A percentile compares a stretch with the other conserved stretches of the same genome.
Evolutionary conservation across 768 basidiomycete species (phyloP).

Genomic region (Mycena metata): DNA sequence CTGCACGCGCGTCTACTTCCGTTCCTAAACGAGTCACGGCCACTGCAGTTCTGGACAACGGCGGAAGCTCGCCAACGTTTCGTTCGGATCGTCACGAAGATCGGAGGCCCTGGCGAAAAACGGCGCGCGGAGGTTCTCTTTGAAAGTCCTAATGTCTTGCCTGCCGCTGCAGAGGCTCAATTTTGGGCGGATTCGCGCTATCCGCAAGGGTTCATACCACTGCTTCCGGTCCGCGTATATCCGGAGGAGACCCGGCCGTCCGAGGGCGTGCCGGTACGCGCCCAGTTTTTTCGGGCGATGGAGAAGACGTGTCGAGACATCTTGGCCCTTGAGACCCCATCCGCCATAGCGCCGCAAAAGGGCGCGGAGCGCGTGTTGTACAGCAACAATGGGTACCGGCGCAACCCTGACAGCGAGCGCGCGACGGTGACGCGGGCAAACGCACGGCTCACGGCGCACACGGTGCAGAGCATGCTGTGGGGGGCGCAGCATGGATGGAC

Average conservation of each 20-base stretch:
- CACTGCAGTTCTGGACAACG: slow-evolving; percentile 84
- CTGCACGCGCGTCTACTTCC: slow-evolving; percentile 62
- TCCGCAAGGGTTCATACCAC: slow-evolving; percentile 62
- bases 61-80: slow-evolving; percentile 80
- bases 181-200: slow-evolving; percentile 80
- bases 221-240: slow-evolving; percentile 71
- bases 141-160: slow-evolving; percentile 32
- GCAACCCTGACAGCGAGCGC: slow-evolving; percentile 61
- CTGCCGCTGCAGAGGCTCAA: slow-evolving; percentile 51
- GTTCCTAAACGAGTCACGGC: slow-evolving; percentile 13
- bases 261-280: slow-evolving; percentile 24
- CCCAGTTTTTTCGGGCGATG: slow-evolving; percentile 64
- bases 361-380: slow-evolving; percentile 19
- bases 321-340: slow-evolving; percentile 58
- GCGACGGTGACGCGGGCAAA: slow-evolving; percentile 68
- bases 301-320: slow-evolving; percentile 67
- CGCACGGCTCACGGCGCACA: slow-evolving; percentile 79
- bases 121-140: slow-evolving; percentile 76
- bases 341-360: not conserved
- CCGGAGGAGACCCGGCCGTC: slow-evolving; percentile 45
- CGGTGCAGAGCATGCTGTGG: slow-evolving; percentile 77
- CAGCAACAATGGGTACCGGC: slow-evolving; percentile 36
- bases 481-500: slow-evolving; percentile 83
- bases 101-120: slow-evolving; percentile 80
- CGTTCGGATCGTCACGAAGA: slow-evolving; percentile 82